Conservation (phyloP, 495 filamentous ascomycete genomes). For the Clohesyomyces aquaticus region DNA sequence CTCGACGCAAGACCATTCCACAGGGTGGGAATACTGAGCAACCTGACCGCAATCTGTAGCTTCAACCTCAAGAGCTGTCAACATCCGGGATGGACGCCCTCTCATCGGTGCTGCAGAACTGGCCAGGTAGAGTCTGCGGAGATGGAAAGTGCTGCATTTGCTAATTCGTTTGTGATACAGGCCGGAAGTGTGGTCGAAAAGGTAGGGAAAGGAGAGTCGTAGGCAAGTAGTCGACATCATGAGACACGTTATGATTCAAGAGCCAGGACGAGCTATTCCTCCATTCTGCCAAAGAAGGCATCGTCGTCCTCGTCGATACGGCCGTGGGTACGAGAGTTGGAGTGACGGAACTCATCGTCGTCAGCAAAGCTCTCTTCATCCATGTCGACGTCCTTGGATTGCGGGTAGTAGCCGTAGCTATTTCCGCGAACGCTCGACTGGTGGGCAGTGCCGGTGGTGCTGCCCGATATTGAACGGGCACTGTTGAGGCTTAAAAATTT, state of each 20-base stretch:
- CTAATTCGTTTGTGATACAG: slow-evolving; percentile 32
- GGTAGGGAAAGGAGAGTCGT: slow-evolving; percentile 5
- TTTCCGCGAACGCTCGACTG: slow-evolving; percentile 46
- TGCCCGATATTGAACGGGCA: slow-evolving; percentile 45
- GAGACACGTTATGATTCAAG: neutral
- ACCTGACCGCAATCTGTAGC: slow-evolving; percentile 33
- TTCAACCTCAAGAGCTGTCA: slow-evolving; percentile 45
- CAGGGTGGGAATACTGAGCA: neutral
- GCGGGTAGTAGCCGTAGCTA: slow-evolving; percentile 51
- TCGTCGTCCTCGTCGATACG: slow-evolving; percentile 90
- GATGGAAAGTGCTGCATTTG: slow-evolving; percentile 37
- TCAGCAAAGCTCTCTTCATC: slow-evolving; percentile 62
- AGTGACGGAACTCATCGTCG: slow-evolving; percentile 77
- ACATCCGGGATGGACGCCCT: slow-evolving; percentile 21
- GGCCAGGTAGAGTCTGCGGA: slow-evolving; percentile 34
- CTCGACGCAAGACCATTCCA: slow-evolving; percentile 42
- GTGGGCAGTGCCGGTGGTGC: slow-evolving; percentile 47
- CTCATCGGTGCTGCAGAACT: slow-evolving; percentile 45
- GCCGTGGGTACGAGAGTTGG: slow-evolving; percentile 51
- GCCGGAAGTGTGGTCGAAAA: slow-evolving; percentile 21
- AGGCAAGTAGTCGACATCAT: neutral
- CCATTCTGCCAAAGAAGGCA: slow-evolving; percentile 94
- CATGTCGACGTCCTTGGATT: slow-evolving; percentile 66
- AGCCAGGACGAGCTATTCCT: slow-evolving; percentile 61
- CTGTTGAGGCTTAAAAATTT: slow-evolving; percentile 61